Percentiles rank a stretch among this genome's conserved stretches.
Evolutionary conservation across 1,284 basidiomycete genomes (phyloP).

Genomic region (Trichosporon sp.): DNA sequence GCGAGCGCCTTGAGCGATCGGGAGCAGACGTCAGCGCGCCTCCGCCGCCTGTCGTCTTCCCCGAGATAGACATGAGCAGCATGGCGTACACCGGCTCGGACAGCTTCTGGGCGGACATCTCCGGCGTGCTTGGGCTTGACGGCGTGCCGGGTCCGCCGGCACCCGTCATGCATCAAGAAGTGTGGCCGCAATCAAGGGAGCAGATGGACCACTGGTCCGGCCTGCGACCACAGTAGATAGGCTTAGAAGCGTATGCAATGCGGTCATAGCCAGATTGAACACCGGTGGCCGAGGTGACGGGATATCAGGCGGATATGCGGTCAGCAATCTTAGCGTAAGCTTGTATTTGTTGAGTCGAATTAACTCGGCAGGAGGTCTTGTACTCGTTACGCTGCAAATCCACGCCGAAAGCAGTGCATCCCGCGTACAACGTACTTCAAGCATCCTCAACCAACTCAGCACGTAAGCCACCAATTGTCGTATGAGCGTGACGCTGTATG

Average conservation of each 20-base stretch:
- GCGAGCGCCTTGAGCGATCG: neutral
- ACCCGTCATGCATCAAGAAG: neutral
- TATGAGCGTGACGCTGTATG: neutral
- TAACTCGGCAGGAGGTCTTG: too few relatives aligned
- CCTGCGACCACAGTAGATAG: neutral
- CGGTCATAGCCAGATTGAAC: too few relatives aligned
- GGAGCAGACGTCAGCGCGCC: neutral
- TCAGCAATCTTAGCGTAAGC: too few relatives aligned
- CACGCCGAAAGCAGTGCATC: too few relatives aligned
- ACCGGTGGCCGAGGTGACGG: too few relatives aligned
- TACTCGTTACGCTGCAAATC: too few relatives aligned
- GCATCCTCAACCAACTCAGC: too few relatives aligned
- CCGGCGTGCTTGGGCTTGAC: conserved; percentile 9
- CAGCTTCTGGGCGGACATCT: conserved; percentile 15
- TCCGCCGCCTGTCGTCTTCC: neutral
- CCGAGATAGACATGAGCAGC: conserved; percentile 9
- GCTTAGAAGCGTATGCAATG: too few relatives aligned
- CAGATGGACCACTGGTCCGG: neutral
- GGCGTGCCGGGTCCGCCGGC: neutral
- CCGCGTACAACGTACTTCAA: too few relatives aligned
- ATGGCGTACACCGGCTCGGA: conserved; percentile 18
- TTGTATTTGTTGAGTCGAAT: too few relatives aligned
- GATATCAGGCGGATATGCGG: too few relatives aligned
- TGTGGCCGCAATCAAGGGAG: neutral
- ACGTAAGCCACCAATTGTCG: too few relatives aligned